Evolutionary conservation across 495 filamentous ascomycete genomes (phyloP).

Genomic region (Xylaria palmicola): DNA sequence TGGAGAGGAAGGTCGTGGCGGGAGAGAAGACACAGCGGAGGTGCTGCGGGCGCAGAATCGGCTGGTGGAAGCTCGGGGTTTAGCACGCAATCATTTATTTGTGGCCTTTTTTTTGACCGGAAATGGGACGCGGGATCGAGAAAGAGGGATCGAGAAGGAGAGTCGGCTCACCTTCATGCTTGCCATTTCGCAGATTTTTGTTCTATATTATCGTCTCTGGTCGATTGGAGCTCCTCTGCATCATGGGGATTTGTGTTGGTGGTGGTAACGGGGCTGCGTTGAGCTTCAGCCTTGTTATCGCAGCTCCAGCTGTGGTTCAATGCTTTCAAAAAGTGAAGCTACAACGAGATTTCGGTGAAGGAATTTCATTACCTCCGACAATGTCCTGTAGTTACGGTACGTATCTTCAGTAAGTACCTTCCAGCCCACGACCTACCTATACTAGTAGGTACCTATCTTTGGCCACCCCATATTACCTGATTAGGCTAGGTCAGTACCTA

Average conservation of each 20-base stretch:
- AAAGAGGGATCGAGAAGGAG: background rate
- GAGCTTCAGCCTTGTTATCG: slow-evolving; percentile 6
- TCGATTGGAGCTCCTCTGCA: background rate
- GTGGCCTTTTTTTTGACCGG: too few species aligned
- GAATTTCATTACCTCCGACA: slow-evolving; percentile 31
- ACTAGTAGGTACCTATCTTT: too few species aligned
- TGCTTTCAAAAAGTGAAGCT: slow-evolving; percentile 21
- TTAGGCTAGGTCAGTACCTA: too few species aligned
- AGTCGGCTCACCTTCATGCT: slow-evolving; percentile 26
- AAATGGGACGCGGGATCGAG: background rate
- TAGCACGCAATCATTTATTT: background rate
- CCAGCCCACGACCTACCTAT: too few species aligned
- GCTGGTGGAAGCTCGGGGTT: slow-evolving; percentile 1
- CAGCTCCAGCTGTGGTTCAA: background rate
- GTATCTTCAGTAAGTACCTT: too few species aligned
- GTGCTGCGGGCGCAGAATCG: slow-evolving; percentile 24
- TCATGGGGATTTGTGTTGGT: background rate
- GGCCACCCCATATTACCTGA: too few species aligned
- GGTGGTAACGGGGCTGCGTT: background rate
- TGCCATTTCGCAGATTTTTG: slow-evolving; percentile 21
- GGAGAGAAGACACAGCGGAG: slow-evolving; percentile 19
- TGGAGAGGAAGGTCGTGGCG: background rate
- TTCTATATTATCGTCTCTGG: background rate
- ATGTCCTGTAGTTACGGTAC: background rate
- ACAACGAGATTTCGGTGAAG: slow-evolving; percentile 20